These are phyloP conservation scores for Camillea tinctor DNA, from an alignment of 2,329 filamentous ascomycete genomes.

Conservation along the genomic window DNA sequence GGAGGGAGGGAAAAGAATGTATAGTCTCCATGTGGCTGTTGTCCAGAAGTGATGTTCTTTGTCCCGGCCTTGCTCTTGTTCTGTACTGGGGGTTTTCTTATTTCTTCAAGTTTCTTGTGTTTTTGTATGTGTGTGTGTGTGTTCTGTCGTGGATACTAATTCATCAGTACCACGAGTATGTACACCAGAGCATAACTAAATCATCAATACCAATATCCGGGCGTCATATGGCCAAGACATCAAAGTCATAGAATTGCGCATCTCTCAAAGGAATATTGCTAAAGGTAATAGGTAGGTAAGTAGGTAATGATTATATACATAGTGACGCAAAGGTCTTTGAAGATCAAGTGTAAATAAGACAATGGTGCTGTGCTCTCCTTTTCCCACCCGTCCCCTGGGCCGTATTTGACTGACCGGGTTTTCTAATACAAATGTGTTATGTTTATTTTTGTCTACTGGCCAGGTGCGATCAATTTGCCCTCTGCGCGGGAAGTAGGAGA, in stretches of 20 bases:
- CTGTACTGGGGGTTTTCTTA: too few species aligned
- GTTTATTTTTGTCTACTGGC: constrained; percentile 62
- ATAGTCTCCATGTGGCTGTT: too few species aligned
- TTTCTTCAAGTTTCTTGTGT: too few species aligned
- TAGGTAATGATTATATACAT: constrained; percentile 19
- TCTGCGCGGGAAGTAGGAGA: constrained; percentile 69
- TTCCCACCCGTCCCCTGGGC: constrained; percentile 8
- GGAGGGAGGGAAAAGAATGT: too few species aligned
- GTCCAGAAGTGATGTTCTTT: too few species aligned
- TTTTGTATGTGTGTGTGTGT: too few species aligned
- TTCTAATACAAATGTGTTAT: constrained; percentile 7
- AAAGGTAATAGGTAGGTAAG: neutral
- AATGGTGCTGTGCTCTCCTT: constrained; percentile 7
- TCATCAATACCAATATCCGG: too few species aligned
- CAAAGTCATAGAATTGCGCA: constrained; percentile 3
- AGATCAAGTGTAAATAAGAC: constrained; percentile 10
- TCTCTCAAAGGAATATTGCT: constrained; percentile 4
- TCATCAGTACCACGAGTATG: too few species aligned
- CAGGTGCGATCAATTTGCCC: constrained; percentile 83
- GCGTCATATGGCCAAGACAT: too few species aligned
- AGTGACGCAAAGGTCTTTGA: constrained; percentile 11
- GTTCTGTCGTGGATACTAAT: too few species aligned
- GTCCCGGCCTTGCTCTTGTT: too few species aligned
- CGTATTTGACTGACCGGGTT: constrained; percentile 9
- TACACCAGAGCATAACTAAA: too few species aligned